Evolutionary conservation across 1,284 basidiomycete genomes (phyloP), one percentile per base, ranked within the genome.

Genomic region (Rhodotorula sp.): DNA sequence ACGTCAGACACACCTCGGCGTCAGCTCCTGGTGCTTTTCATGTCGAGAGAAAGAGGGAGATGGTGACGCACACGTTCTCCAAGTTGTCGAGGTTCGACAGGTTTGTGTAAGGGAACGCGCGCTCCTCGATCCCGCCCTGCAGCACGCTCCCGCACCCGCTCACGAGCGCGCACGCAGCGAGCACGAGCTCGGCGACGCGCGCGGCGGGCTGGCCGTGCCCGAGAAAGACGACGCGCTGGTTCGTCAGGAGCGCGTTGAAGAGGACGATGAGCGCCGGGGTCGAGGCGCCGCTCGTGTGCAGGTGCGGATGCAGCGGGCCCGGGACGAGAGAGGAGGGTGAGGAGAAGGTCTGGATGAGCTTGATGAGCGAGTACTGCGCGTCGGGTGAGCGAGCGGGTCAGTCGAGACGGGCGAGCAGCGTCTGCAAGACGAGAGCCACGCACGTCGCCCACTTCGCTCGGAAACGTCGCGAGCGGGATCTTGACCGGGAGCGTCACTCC

Each of bases 361-460:
- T 89, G 71, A 95, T 94, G 71, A 98, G 83, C 25, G 95, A 97
- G 82, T 95, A 98, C 92, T 95, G 80, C 34, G 21, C 3, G 46
- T 0, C 56, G 64, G 49, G 34, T 58, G n/a, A 63, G 61, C 3
- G 8, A 66, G 50, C 49, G 19, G 41, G 23, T 16, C 8, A 1
- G 19, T 45, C 0, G 44, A 14, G 12, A 25, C 27, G 25, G 25
- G 17, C 23, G 53, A 45, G 57, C 34, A 19, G 54, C 67, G 52
- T 57, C 78, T 63, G 80, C 74, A 74, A 63, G 60, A 60, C 52
- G 49, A 17, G 53, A 64, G 44, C 17, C 57, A 85, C 90, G 81
- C 79, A 95, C 93, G 81, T 97, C 95, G 66, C 95, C 95, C 66
- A 99, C 92, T 85, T 99, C 95, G 80, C 96, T 92, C 0, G 91